Evolutionary conservation across 108 stramenopile genomes (phyloP).

Genomic region (Stephanodiscus minutulus): DNA sequence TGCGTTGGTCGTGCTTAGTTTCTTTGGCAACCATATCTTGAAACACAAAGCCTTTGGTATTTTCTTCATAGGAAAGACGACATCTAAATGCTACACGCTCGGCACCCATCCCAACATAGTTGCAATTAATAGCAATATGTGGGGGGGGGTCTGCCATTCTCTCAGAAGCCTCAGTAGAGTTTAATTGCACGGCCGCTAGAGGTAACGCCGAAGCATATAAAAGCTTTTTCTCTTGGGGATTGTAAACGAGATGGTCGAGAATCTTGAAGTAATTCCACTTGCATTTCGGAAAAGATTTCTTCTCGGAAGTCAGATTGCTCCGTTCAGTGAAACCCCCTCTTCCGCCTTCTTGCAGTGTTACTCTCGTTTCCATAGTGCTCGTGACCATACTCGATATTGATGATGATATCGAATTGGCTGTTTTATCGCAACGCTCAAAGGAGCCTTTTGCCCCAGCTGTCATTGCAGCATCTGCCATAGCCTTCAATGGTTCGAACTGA

Average conservation of each 20-base stretch:
- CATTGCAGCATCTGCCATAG: slow-evolving; percentile 31
- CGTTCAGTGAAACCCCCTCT: slow-evolving; percentile 26
- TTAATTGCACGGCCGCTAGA: slow-evolving; percentile 6
- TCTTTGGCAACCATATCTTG: slow-evolving; percentile 59
- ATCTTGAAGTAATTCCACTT: slow-evolving; percentile 48
- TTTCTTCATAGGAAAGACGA: slow-evolving; percentile 30
- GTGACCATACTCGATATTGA: slow-evolving; percentile 52
- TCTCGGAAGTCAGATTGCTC: slow-evolving; percentile 34
- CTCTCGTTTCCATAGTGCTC: slow-evolving; percentile 48
- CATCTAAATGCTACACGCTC: slow-evolving; percentile 58
- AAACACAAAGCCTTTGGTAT: slow-evolving; percentile 34
- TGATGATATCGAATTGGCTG: slow-evolving; percentile 47
- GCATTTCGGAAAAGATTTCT: slow-evolving; percentile 10
- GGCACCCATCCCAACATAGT: slow-evolving; percentile 42
- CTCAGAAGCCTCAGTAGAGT: slow-evolving; percentile 18
- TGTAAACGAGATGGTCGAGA: slow-evolving; percentile 34
- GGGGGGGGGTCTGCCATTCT: slow-evolving; percentile 17
- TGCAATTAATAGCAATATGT: slow-evolving; percentile 32
- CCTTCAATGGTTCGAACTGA: slow-evolving; percentile 24
- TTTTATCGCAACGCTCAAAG: slow-evolving; percentile 54
- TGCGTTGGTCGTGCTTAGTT: slow-evolving; percentile 45
- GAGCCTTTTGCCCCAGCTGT: slow-evolving; percentile 31
- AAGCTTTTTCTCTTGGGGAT: slow-evolving; percentile 10
- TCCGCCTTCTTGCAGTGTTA: slow-evolving; percentile 37
- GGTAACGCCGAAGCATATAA: not conserved